Conservation (phyloP, 495 filamentous ascomycete species). For the Xylaria castorea region DNA sequence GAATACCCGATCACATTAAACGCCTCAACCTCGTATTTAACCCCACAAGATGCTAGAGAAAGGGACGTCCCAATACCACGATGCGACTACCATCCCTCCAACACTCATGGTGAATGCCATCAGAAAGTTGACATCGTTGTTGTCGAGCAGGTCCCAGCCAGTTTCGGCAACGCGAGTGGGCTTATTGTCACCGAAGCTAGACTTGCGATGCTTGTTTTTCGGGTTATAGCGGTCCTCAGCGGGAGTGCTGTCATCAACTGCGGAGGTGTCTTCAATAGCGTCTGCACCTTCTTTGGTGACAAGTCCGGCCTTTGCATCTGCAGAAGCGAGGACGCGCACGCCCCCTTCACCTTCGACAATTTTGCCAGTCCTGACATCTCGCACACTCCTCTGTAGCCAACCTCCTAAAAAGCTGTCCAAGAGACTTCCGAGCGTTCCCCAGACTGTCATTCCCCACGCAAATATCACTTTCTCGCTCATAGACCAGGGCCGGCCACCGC, state of each 20-base stretch:
- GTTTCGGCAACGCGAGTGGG: constrained; percentile 75
- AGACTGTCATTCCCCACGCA: constrained; percentile 66
- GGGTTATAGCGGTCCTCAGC: constrained; percentile 48
- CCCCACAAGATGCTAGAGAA: constrained; percentile 45
- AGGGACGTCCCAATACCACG: constrained; percentile 60
- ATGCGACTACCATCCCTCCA: constrained; percentile 71
- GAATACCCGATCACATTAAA: background rate
- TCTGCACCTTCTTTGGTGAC: constrained; percentile 41
- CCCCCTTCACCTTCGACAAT: constrained; percentile 90
- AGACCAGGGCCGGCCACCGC: constrained; percentile 52
- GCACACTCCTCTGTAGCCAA: constrained; percentile 83
- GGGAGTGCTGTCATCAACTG: constrained; percentile 35
- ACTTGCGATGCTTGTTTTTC: constrained; percentile 48
- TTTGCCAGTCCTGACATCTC: constrained; percentile 82
- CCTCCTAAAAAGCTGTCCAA: constrained; percentile 89
- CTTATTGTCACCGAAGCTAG: constrained; percentile 61
- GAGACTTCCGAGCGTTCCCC: constrained; percentile 79
- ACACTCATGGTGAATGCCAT: constrained; percentile 87
- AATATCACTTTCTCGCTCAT: constrained; percentile 59
- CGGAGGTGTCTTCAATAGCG: constrained; percentile 41
- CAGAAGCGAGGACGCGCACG: constrained; percentile 66
- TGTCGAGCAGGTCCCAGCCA: constrained; percentile 81
- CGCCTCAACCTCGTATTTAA: constrained; percentile 17
- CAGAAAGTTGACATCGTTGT: constrained; percentile 90
- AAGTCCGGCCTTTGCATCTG: constrained; percentile 45